Conservation (phyloP, 73 alveolate species). For the Tetrahymena elliotti region DNA sequence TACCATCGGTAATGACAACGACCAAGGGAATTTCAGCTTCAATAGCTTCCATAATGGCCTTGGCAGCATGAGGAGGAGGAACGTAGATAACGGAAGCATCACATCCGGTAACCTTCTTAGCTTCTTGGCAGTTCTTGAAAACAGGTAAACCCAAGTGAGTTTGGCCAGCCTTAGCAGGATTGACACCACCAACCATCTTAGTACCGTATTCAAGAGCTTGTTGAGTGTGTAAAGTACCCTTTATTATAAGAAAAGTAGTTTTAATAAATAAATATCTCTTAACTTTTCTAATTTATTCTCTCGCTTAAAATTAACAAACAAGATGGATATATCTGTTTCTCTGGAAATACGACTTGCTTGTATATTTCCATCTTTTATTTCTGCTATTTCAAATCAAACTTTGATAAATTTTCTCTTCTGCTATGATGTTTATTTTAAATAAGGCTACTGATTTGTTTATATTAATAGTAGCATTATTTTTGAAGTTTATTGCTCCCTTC, state of each 20-base stretch:
- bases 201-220: conserved; percentile 89
- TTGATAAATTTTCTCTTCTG: neutral
- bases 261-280: neutral
- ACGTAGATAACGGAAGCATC: conserved; percentile 94
- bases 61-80: conserved; percentile 95
- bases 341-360: neutral
- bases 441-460: neutral
- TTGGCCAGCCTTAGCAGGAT: conserved; percentile 50
- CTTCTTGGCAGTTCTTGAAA: conserved; percentile 67
- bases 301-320: neutral
- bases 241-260: neutral
- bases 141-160: conserved; percentile 81
- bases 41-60: conserved; percentile 81
- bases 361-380: neutral
- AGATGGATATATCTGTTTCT: neutral
- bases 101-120: conserved; percentile 74
- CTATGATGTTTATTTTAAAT: neutral
- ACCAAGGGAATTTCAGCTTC: conserved; percentile 86
- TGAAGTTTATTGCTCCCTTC: neutral
- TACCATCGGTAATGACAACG: conserved; percentile 95
- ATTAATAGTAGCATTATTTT: neutral
- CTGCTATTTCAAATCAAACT: neutral
- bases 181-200: conserved; percentile 95
- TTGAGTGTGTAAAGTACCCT: conserved; percentile 94
- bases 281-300: neutral